These are phyloP conservation scores for Berberis vulgaris DNA, from an alignment of 164 flowering plant genomes.

Conservation along the genomic window DNA sequence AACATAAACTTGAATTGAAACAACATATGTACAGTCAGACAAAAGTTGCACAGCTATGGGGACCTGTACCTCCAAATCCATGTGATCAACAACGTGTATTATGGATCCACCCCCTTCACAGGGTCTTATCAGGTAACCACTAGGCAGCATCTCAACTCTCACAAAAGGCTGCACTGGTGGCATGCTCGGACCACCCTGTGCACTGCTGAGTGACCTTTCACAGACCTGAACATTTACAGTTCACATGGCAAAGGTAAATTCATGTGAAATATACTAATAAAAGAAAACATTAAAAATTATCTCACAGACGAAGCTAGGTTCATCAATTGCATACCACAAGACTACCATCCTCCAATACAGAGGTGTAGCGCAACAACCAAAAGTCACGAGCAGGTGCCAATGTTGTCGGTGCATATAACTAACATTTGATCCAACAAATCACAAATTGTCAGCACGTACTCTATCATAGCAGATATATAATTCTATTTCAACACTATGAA, in stretches of 20 bases:
- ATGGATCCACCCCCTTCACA: conserved; percentile 99
- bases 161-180: conserved; percentile 87
- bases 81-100: conserved; percentile 90
- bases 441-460: too few species aligned
- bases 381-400: conserved; percentile 96
- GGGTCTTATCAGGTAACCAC: conserved; percentile 93
- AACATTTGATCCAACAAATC: not conserved
- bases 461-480: too few species aligned
- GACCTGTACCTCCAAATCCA: conserved; percentile 76
- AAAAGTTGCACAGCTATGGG: not conserved
- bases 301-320: not conserved
- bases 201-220: conserved; percentile 80
- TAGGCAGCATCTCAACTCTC: conserved; percentile 92
- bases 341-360: conserved; percentile 91
- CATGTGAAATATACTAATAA: not conserved
- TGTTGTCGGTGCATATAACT: conserved; percentile 99
- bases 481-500: too few species aligned
- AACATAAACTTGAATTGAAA: not conserved
- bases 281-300: not conserved
- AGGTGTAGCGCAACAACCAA: conserved; percentile 86
- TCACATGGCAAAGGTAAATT: not conserved
- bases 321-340: conserved; percentile 68
- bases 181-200: conserved; percentile 85
- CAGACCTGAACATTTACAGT: conserved; percentile 51
- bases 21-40: not conserved